Base-by-base conservation (phyloP, 192 early-diverging fungal genomes). In the Spizellomyces sp. region DNA sequence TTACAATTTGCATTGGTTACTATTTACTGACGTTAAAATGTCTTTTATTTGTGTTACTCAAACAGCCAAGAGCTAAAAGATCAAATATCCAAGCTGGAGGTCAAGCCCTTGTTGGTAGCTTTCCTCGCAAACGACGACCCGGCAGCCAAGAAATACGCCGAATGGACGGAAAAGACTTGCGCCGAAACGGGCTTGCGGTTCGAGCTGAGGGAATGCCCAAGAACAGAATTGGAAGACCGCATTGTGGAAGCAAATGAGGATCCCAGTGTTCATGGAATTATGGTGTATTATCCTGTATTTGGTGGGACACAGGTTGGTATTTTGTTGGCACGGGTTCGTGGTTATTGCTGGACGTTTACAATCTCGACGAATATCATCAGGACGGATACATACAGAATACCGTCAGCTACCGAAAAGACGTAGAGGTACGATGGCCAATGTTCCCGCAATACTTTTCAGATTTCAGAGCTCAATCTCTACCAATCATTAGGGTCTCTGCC, bases 281-380 rank as follows among this genome's bases (percentile, higher is more conserved):
- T 99, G 88, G 94, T 99, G 42, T 99, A 99, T 81, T 99, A 99
- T 75, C 97, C 97, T 10, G 94, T 98, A 14, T 98, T 95, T 85
- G 93, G 94, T 50, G 92, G 90, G 67, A 88, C 91, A 42, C 94
- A 95, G 84, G 90, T 90, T 79, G 45, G 27, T 54, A 12, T 19
- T 54, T 4, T 4, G 48, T n/a, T 64, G 63, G 44, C 5, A 0
- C 4, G 0, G 12, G 50, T n/a, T 12, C 12, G n/a, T 12, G 14
- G 50, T 4, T n/a, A 0, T 12, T 19, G 0, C 50, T 54, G n/a
- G n/a, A n/a, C 4, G 50, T 19, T 54, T 54, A 12, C 50, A 4
- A 36, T 2, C 27, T 36, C 27, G 27, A 36, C 50, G 50, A 54
- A 19, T n/a, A 12, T 12, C 17, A 56, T 15, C 59, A 92, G 86